Percentiles rank a stretch among this genome's conserved stretches.
phyloP scores from a whole-genome alignment of 345 rosid genomes.

The Populus nigra region DNA sequence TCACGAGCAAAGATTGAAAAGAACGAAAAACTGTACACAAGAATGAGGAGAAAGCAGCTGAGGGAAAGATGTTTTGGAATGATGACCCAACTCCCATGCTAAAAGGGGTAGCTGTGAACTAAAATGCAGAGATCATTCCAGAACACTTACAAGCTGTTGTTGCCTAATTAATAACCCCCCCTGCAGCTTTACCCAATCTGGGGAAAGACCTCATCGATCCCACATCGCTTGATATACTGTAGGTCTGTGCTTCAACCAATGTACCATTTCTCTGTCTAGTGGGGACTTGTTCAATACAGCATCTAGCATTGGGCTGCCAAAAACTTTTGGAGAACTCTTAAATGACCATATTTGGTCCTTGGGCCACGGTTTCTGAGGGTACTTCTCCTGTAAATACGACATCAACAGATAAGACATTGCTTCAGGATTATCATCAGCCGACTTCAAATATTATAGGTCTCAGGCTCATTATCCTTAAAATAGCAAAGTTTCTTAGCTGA shows the following conservation, averaged over 20 bases:
- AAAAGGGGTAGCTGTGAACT: no score
- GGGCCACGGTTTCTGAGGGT: constrained; percentile 89
- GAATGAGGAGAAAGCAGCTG: constrained; percentile 39
- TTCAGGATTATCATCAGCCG: background rate
- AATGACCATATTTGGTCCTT: constrained; percentile 92
- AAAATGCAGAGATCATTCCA: no score
- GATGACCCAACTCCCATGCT: constrained; percentile 22
- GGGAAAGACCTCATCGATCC: constrained; percentile 47
- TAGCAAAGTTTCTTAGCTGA: background rate
- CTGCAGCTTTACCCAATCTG: no score
- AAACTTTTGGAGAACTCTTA: constrained; percentile 48
- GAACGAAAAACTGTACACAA: constrained; percentile 47
- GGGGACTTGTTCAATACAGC: constrained; percentile 48
- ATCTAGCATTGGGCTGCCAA: constrained; percentile 96
- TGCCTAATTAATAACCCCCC: no score
- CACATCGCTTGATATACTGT: constrained; percentile 63
- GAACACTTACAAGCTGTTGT: no score
- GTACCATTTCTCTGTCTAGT: constrained; percentile 75
- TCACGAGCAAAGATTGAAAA: constrained; percentile 17
- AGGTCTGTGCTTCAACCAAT: constrained; percentile 92
- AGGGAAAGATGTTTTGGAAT: constrained; percentile 35
- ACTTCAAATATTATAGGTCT: background rate
- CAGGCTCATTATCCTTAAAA: background rate
- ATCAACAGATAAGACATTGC: background rate
- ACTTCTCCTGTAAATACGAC: constrained; percentile 62